A percentile compares a stretch with the other conserved stretches of the same genome.
phyloP scores from a whole-genome alignment of 2,329 filamentous ascomycete genomes.

The Hypomyces rosellus region DNA sequence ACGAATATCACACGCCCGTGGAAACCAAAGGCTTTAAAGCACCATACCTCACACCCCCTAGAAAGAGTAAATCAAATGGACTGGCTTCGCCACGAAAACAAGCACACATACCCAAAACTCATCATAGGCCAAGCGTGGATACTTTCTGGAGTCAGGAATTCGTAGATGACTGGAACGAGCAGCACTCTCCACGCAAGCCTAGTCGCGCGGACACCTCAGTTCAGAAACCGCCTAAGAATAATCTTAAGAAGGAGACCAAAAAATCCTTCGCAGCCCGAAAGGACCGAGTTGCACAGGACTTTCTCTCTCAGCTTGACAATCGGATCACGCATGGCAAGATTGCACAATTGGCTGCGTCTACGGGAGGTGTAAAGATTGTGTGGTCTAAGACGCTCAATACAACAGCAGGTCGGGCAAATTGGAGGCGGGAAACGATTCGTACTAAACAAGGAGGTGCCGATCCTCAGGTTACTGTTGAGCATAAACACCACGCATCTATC shows the following conservation, averaged over 20 bases:
- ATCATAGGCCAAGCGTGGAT: conserved; percentile 48
- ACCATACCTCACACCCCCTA: neutral
- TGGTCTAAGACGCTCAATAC: conserved; percentile 78
- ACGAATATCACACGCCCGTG: neutral
- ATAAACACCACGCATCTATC: conserved; percentile 65
- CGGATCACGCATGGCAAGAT: conserved; percentile 58
- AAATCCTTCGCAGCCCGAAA: conserved; percentile 59
- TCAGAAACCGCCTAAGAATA: conserved; percentile 19
- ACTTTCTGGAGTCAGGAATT: conserved; percentile 54
- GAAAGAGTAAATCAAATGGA: conserved; percentile 6
- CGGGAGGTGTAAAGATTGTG: conserved; percentile 63
- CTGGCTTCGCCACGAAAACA: conserved; percentile 27
- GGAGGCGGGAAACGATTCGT: conserved; percentile 55
- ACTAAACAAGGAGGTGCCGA: conserved; percentile 21
- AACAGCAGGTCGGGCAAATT: conserved; percentile 70
- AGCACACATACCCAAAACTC: conserved; percentile 43
- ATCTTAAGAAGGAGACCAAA: conserved; percentile 35
- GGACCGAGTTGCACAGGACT: conserved; percentile 54
- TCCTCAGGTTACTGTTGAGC: conserved; percentile 20
- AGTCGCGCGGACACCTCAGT: conserved; percentile 13
- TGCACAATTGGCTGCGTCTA: conserved; percentile 48
- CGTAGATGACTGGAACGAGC: conserved; percentile 58
- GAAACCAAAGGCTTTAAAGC: neutral
- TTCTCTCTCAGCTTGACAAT: conserved; percentile 63
- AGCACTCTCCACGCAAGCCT: conserved; percentile 47